These are phyloP conservation scores for Porogramme epimiltina DNA, from an alignment of 1,284 basidiomycete genomes.

Conservation along the genomic window DNA sequence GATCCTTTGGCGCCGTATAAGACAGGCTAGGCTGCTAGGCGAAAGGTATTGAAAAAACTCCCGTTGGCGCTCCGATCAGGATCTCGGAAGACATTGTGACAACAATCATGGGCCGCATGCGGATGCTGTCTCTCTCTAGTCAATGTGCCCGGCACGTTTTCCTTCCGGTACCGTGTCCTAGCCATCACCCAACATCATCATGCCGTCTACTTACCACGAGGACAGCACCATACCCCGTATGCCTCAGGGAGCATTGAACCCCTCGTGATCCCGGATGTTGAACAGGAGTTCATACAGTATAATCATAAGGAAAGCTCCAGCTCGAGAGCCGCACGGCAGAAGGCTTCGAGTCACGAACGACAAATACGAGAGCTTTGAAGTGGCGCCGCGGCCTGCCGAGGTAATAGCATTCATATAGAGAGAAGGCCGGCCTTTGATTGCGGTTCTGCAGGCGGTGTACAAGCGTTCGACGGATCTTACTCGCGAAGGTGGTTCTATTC, in stretches of 20 bases:
- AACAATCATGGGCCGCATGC: slow-evolving; percentile 93
- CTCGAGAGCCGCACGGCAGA: slow-evolving; percentile 82
- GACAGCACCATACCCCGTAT: slow-evolving; percentile 83
- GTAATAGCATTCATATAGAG: too few species aligned
- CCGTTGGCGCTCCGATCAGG: slow-evolving; percentile 79
- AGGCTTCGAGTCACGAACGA: slow-evolving; percentile 88
- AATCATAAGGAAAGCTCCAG: slow-evolving; percentile 76
- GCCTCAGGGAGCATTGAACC: slow-evolving; percentile 82
- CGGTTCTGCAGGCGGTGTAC: slow-evolving; percentile 28
- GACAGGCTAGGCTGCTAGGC: slow-evolving; percentile 76
- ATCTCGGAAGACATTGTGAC: slow-evolving; percentile 80
- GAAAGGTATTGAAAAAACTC: slow-evolving; percentile 76
- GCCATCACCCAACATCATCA: too few species aligned
- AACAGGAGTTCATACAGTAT: slow-evolving; percentile 83
- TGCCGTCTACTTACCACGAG: not conserved
- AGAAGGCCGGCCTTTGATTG: not conserved
- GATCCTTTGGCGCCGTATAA: slow-evolving; percentile 56
- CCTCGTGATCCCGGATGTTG: too few species aligned
- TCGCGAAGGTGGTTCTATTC: slow-evolving; percentile 91
- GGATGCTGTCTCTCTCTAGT: slow-evolving; percentile 93
- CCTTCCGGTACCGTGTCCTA: slow-evolving; percentile 74
- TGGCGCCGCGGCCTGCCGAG: slow-evolving; percentile 83
- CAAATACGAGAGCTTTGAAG: slow-evolving; percentile 95
- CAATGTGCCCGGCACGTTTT: slow-evolving; percentile 97
- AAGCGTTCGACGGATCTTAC: slow-evolving; percentile 22